These are phyloP conservation scores for Cladophialophora psammophila DNA, from an alignment of 2,329 filamentous ascomycete species.

Conservation along the genomic window DNA sequence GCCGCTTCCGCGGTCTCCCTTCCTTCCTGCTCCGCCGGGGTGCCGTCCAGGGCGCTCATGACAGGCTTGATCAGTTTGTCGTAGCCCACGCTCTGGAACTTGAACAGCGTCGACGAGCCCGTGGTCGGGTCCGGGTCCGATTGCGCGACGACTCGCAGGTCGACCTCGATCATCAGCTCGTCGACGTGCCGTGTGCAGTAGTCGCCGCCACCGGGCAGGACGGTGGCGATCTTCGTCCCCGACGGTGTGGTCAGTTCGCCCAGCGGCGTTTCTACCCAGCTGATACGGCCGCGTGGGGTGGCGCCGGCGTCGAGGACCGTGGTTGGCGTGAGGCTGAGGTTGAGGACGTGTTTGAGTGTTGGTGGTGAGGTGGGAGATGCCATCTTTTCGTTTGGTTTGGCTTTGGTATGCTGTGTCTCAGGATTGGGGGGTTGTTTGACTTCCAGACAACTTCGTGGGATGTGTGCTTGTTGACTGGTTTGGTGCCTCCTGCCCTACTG, in stretches of 20 bases:
- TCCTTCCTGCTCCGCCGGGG: no score
- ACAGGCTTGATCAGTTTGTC: constrained; percentile 5
- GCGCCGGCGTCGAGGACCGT: constrained; percentile 12
- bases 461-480: no score
- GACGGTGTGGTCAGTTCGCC: constrained; percentile 4
- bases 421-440: no score
- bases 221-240: background rate
- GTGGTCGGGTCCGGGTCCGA: background rate
- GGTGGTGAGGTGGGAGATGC: background rate
- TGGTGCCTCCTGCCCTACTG: no score
- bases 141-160: constrained; percentile 10
- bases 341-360: constrained; percentile 18
- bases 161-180: constrained; percentile 13
- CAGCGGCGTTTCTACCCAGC: constrained; percentile 6
- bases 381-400: background rate
- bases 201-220: constrained; percentile 14
- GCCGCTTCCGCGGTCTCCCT: background rate
- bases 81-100: constrained; percentile 14
- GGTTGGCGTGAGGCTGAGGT: constrained; percentile 1
- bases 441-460: no score
- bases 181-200: constrained; percentile 18
- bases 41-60: constrained; percentile 14
- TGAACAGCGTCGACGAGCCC: constrained; percentile 5
- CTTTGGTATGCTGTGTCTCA: no score
- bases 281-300: constrained; percentile 9